These are phyloP conservation scores for Lipomyces chichibuensis DNA, from an alignment of 805 yeast genomes.

Conservation along the genomic window DNA sequence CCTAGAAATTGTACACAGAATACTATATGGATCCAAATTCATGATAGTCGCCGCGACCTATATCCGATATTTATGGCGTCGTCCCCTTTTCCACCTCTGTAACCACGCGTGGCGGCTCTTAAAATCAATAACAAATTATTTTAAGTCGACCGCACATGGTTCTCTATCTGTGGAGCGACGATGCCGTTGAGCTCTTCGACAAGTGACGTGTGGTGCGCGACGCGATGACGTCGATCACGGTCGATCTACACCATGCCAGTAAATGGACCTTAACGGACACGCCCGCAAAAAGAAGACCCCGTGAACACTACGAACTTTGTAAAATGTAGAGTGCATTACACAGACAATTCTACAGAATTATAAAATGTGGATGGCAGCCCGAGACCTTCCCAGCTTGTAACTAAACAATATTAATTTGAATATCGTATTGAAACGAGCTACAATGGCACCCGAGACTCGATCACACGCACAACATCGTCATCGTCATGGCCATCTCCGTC, in stretches of 20 bases:
- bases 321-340: neutral
- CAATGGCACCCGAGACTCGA: neutral
- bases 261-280: too few species aligned
- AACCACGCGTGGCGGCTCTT: too few species aligned
- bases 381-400: neutral
- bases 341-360: too few species aligned
- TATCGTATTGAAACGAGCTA: neutral
- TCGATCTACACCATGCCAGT: too few species aligned
- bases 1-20: neutral
- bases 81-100: too few species aligned
- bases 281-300: neutral
- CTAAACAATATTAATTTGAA: neutral
- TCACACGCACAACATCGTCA: neutral
- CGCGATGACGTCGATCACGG: too few species aligned
- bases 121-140: too few species aligned
- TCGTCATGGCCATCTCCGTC: constrained; percentile 4
- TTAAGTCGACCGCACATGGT: too few species aligned
- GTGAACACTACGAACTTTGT: neutral
- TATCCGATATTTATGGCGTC: too few species aligned
- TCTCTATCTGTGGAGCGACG: too few species aligned
- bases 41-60: neutral
- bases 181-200: too few species aligned
- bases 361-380: neutral
- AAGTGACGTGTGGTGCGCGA: too few species aligned
- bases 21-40: neutral